Base-by-base conservation (phyloP, 306 rosid species). In the Elaeagnus macrophylla region DNA sequence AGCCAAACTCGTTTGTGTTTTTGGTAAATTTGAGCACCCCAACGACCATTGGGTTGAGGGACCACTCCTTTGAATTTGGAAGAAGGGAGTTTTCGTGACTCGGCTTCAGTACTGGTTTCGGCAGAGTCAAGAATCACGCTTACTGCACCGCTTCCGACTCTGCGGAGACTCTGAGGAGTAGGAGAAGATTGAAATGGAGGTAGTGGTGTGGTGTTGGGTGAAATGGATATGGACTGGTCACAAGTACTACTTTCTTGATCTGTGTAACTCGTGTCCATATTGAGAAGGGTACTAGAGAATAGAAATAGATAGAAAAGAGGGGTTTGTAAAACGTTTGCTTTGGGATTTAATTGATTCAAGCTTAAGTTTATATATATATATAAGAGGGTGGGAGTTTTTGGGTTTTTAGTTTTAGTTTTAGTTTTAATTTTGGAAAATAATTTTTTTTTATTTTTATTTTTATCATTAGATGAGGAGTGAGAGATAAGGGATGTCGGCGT, bases 11-110 rank as follows among this genome's bases (percentile, higher is more conserved):
- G 79, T 70, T 87, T 96, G 59, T 91, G 99, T 75, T 91, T 91
- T 85, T 91, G 96, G 74, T 91, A 91, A 79, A 91, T 91, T 94
- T 91, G 99, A 0, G 99, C 96, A 0, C 99, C 99, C 99, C 99
- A 91, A 0, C 99, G 96, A 3, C 99, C 95, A 64, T 91, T 91
- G 5, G 99, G 99, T 56, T 91, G 99, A 0, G 99, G 99, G 15
- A 91, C 99, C 1, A 91, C 99, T 3, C 99, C 99, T 58, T 91
- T 91, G 81, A 72, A 87, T 39, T 80, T 83, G 1, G 99, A 91
- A 0, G 99, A 91, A 0, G 94, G 96, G 1, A 91, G 87, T 39
- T 91, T 91, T 3, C 96, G 57, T 0, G 99, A 91, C 65, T 91
- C 96, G 0, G 82, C 95, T 36, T 86, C 94, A 32, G 65, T 66